These are phyloP conservation scores for Aspergillus persii DNA, from an alignment of 2,329 filamentous ascomycete species.

Conservation along the genomic window DNA sequence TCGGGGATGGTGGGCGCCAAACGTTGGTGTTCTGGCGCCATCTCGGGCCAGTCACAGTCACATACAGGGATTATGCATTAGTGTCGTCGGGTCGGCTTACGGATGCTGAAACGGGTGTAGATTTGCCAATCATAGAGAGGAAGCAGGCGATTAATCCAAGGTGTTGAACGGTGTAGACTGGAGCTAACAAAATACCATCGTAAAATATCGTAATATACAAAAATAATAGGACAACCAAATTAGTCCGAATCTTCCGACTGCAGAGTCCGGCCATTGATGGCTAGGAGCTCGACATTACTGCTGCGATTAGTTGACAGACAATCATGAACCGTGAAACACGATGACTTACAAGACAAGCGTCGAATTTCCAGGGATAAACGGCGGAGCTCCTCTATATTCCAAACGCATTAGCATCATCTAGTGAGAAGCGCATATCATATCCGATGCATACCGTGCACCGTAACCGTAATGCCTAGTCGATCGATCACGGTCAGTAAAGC, in stretches of 20 bases:
- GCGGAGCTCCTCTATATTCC: conserved; percentile 12
- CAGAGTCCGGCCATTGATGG: no score
- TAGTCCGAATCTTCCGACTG: background rate
- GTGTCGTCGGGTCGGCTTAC: no score
- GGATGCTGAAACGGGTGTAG: no score
- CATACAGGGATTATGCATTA: background rate
- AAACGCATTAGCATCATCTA: background rate
- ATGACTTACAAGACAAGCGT: conserved; percentile 21
- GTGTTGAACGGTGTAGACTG: no score
- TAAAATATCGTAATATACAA: background rate
- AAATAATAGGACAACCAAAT: background rate
- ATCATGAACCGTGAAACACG: no score
- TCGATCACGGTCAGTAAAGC: background rate
- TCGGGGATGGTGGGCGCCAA: background rate
- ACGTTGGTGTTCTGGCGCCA: background rate
- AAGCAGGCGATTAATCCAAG: no score
- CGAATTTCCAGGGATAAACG: conserved; percentile 20
- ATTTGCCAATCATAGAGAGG: no score
- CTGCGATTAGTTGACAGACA: no score
- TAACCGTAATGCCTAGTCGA: conserved; percentile 16
- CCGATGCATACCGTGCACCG: conserved; percentile 9
- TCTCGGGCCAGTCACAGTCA: background rate
- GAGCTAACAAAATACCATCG: background rate
- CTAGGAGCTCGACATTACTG: no score
- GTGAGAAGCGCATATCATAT: background rate